Evolutionary conservation across 2,329 filamentous ascomycete genomes (phyloP).

Genomic region (Myriosclerotinia scirpicola): DNA sequence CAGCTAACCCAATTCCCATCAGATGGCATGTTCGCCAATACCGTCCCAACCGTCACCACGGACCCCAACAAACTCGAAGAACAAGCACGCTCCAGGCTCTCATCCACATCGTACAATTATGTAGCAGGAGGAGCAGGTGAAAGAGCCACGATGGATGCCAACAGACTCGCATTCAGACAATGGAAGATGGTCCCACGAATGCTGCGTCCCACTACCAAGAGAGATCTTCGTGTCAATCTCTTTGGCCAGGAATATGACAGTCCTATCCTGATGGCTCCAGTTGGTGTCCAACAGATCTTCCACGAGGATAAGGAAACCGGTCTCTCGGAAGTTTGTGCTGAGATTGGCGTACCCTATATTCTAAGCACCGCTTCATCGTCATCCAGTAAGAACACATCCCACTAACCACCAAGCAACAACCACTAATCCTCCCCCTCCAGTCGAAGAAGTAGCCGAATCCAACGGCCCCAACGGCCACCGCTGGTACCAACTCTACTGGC

Average conservation of each 20-base stretch:
- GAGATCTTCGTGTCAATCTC: conserved; percentile 43
- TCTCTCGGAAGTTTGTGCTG: conserved; percentile 60
- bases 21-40: conserved; percentile 51
- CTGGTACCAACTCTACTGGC: conserved; percentile 79
- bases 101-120: conserved; percentile 55
- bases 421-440: conserved; percentile 46
- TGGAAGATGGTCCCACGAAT: conserved; percentile 62
- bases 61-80: conserved; percentile 57
- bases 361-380: conserved; percentile 60
- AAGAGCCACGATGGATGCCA: conserved; percentile 60
- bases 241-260: conserved; percentile 51
- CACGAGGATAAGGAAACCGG: conserved; percentile 65
- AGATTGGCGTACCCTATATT: conserved; percentile 63
- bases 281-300: conserved; percentile 68
- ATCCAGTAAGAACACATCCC: conserved; percentile 4
- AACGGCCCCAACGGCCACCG: conserved; percentile 54
- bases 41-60: conserved; percentile 55
- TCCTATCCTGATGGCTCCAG: conserved; percentile 63
- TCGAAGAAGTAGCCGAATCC: conserved; percentile 65
- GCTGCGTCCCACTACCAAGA: conserved; percentile 47
- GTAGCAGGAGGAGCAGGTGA: conserved; percentile 63
- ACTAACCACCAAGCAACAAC: background rate
- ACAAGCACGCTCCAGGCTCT: conserved; percentile 52
- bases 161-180: conserved; percentile 63
- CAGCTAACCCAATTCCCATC: background rate